Percentiles rank a stretch among this genome's conserved stretches.
Evolutionary conservation across 2,329 filamentous ascomycete genomes (phyloP).

Genomic region (Aspergillus fumigatus): DNA sequence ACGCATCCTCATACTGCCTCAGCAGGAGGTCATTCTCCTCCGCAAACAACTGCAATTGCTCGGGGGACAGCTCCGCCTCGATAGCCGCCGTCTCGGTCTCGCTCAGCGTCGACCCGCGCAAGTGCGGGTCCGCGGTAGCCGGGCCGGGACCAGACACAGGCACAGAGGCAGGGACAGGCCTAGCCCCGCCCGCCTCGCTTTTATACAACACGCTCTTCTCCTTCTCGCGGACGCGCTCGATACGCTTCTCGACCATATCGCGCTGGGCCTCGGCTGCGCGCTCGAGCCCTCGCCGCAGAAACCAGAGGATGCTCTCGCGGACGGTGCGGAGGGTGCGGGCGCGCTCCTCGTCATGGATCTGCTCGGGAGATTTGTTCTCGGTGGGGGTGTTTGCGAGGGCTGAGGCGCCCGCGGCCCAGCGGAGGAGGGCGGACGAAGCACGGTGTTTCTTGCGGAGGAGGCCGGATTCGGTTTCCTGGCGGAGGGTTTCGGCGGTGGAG

Average conservation of each 20-base stretch:
- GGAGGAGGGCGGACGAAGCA: constrained; percentile 53
- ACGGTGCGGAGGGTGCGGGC: constrained; percentile 64
- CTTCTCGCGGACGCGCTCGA: constrained; percentile 82
- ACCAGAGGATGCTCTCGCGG: constrained; percentile 79
- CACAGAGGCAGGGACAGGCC: constrained; percentile 13
- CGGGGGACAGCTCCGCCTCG: constrained; percentile 64
- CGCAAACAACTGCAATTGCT: constrained; percentile 90
- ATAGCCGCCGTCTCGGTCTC: constrained; percentile 35
- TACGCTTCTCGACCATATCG: constrained; percentile 85
- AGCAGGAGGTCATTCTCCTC: constrained; percentile 90
- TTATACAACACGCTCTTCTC: constrained; percentile 81
- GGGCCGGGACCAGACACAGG: constrained; percentile 2
- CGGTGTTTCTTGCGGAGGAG: constrained; percentile 70
- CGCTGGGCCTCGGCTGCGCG: constrained; percentile 73
- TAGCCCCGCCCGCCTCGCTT: constrained; percentile 22
- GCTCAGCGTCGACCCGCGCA: constrained; percentile 18
- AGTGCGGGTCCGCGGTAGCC: neutral
- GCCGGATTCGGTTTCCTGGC: constrained; percentile 68
- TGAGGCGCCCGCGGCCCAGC: constrained; percentile 56
- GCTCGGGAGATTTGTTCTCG: constrained; percentile 56
- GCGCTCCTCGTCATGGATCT: constrained; percentile 66
- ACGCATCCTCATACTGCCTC: constrained; percentile 86
- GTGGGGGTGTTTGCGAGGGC: neutral
- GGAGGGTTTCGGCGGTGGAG: constrained; percentile 74
- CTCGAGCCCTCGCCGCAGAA: constrained; percentile 69